phyloP scores from a whole-genome alignment of 768 basidiomycete genomes.

The Podaxis rugospora region DNA sequence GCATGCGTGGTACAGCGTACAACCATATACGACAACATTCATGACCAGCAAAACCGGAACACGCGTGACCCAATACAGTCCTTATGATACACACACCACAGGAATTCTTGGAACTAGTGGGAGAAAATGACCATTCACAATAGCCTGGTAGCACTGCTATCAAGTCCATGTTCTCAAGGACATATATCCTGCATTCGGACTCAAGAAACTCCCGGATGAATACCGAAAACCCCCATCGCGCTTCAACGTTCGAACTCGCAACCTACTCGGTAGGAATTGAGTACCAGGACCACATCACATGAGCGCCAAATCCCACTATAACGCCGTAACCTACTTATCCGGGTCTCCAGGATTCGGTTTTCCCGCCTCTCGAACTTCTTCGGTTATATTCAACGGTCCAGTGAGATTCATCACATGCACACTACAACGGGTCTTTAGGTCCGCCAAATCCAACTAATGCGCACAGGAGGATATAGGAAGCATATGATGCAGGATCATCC shows the following conservation, averaged over 20 bases:
- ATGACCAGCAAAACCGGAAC: no score
- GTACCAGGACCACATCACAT: background rate
- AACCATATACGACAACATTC: no score
- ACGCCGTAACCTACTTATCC: background rate
- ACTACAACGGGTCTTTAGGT: background rate
- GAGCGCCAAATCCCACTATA: background rate
- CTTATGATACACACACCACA: background rate
- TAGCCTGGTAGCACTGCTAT: no score
- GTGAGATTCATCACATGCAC: background rate
- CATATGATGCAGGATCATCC: constrained; percentile 4
- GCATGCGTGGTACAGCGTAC: no score
- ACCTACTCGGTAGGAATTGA: background rate
- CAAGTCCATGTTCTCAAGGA: no score
- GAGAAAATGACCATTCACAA: background rate
- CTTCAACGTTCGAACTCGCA: background rate
- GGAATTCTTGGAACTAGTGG: background rate
- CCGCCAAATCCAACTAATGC: background rate
- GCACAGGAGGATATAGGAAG: background rate
- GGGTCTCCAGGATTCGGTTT: background rate
- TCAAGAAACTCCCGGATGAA: background rate
- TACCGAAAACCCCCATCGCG: background rate
- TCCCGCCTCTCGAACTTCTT: background rate
- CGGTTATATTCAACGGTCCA: background rate
- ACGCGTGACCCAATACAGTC: no score
- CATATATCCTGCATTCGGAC: background rate